A percentile compares a stretch with the other conserved stretches of the same genome.
Conservation (phyloP, 306 rosid species). For the Albizia julibrissin region DNA sequence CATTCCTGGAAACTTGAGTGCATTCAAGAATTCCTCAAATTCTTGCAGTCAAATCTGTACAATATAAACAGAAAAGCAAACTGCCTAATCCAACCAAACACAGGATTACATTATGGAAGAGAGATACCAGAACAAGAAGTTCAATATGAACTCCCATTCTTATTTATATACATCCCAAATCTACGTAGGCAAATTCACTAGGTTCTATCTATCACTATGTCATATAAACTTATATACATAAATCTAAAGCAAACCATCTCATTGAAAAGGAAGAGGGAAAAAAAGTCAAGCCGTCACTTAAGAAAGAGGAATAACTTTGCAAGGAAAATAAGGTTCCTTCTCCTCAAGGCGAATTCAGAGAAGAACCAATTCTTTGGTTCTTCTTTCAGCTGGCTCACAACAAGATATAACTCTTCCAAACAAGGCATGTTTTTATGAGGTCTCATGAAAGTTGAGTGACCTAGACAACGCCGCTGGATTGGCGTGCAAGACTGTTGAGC, state of each 20-base stretch:
- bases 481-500: constrained; percentile 60
- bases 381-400: constrained; percentile 3
- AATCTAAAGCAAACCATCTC: constrained; percentile 34
- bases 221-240: constrained; percentile 36
- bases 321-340: constrained; percentile 17
- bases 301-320: constrained; percentile 30
- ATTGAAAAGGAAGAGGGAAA: constrained; percentile 25
- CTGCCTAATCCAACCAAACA: constrained; percentile 24
- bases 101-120: constrained; percentile 9
- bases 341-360: constrained; percentile 2
- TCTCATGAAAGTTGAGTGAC: constrained; percentile 72
- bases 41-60: not conserved
- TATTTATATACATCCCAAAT: constrained; percentile 35
- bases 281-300: constrained; percentile 27
- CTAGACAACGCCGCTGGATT: constrained; percentile 91
- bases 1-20: not conserved
- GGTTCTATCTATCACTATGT: constrained; percentile 19
- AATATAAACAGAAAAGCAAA: not conserved
- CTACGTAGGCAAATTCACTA: constrained; percentile 24
- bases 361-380: constrained; percentile 27
- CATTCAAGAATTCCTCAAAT: not conserved
- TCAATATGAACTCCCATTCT: constrained; percentile 33
- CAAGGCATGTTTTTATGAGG: constrained; percentile 32
- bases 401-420: constrained; percentile 24
- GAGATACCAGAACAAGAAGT: constrained; percentile 19